Base-by-base conservation (phyloP, 2,329 filamentous ascomycete species). In the Hypoxylon sp. region DNA sequence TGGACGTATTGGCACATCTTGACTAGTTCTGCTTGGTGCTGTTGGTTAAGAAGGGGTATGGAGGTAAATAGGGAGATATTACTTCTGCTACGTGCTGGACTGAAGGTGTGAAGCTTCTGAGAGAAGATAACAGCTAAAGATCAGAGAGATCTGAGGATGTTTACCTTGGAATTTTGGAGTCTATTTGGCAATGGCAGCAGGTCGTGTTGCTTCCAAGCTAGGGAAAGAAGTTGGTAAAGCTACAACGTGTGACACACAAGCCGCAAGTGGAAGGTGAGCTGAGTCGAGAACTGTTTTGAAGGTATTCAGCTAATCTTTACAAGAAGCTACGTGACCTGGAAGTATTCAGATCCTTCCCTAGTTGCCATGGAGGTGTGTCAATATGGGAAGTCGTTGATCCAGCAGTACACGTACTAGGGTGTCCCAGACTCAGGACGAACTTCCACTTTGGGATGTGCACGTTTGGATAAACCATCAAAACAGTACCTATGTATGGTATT, bases 1-100 rank as follows among this genome's bases (percentile, higher is more conserved):
- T 66, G 48, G 33, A 75, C 57, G 67, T 74, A 77, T 31, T 72
- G 52, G 46, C 76, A 77, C 75, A 77, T 77, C 17, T 44, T 19
- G 37, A 3, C n/a, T 17, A 3, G 3, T 44, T 22, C 8, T 1
- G 17, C 9, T 10, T n/a, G n/a, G 39, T 42, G n/a, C 9, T n/a
- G 35, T n/a, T 14, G 35, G 13, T 6, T 37, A n/a, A 11, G 35
- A 37, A 37, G 35, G 14, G 35, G 6, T 37, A 1, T n/a, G 35
- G n/a, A 37, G 13, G 8, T 6, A 1, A 6, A 42, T n/a, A 42
- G 14, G n/a, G 6, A 19, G 39, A 42, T 17, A 8, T 9, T 42
- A n/a, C 3, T 42, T 37, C n/a, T 14, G 35, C 35, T 37, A 6
- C 5, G 13, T 11, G 1, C 13, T 37, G 0, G 14, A 37, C 35